A percentile compares a stretch with the other conserved stretches of the same genome.
Evolutionary conservation across 2,329 filamentous ascomycete genomes (phyloP).

Genomic region (Pyricularia grisea): DNA sequence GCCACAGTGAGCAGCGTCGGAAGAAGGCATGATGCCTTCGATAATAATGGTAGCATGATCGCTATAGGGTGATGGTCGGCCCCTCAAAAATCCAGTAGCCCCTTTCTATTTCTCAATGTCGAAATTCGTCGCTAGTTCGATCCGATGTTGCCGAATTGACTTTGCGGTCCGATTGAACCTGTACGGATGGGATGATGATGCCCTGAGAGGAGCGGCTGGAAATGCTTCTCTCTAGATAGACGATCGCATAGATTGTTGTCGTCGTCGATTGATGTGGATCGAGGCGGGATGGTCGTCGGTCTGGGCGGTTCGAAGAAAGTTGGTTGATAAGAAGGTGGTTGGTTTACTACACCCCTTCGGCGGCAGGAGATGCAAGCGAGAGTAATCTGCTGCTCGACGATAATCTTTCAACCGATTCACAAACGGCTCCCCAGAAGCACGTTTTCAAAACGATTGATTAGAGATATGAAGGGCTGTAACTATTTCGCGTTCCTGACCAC

Average conservation of each 20-base stretch:
- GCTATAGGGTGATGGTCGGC: not conserved
- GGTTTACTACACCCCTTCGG: not conserved
- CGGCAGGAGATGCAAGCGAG: constrained; percentile 6
- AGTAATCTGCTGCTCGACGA: constrained; percentile 4
- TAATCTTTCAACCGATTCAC: not conserved
- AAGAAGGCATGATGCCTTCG: constrained; percentile 34
- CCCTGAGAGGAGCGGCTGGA: not conserved
- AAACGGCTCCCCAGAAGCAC: constrained; percentile 2
- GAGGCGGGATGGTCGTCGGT: not conserved
- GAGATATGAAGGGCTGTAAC: not conserved
- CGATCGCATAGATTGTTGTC: not conserved
- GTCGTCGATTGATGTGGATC: not conserved
- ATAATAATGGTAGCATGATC: constrained; percentile 18
- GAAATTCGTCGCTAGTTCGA: not conserved
- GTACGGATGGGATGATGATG: not conserved
- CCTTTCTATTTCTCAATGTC: not conserved
- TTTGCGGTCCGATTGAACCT: not conserved
- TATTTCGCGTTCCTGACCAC: not conserved
- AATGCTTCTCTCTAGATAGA: not conserved
- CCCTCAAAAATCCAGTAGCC: not conserved
- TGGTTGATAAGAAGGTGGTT: not conserved
- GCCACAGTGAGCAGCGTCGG: constrained; percentile 23
- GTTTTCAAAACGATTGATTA: constrained; percentile 3
- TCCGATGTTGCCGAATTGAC: not conserved
- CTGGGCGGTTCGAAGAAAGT: not conserved